phyloP scores from a whole-genome alignment of 768 basidiomycete species.

The Phylloporus arenicola region DNA sequence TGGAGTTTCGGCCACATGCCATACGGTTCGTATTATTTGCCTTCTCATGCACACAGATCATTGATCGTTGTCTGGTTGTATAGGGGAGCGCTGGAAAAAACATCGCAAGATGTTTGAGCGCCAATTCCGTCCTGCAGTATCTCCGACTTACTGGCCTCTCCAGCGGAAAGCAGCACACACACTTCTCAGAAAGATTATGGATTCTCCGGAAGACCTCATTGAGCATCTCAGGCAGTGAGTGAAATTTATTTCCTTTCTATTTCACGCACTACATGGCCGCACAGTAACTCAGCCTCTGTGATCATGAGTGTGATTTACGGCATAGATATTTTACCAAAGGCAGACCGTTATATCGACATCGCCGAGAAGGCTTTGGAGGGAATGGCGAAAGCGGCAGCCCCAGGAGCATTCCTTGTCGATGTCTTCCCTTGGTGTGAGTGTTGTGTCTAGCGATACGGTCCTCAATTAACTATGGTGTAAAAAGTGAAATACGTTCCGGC shows the following conservation, averaged over 20 bases:
- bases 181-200: conserved; percentile 41
- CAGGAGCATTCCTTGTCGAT: conserved; percentile 51
- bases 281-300: conserved; percentile 45
- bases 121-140: conserved; percentile 43
- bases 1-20: conserved; percentile 56
- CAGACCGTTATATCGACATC: conserved; percentile 45
- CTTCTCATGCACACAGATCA: not conserved
- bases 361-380: conserved; percentile 49
- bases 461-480: conserved; percentile 3
- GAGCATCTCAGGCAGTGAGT: conserved; percentile 48
- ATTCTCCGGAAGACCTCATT: conserved; percentile 39
- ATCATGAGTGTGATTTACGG: conserved; percentile 54
- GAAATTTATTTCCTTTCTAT: not conserved
- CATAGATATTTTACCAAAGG: conserved; percentile 38
- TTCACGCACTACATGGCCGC: not conserved
- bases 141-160: conserved; percentile 39
- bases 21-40: conserved; percentile 31
- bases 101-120: conserved; percentile 50
- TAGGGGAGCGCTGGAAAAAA: conserved; percentile 49
- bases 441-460: not conserved
- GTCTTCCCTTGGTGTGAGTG: conserved; percentile 39
- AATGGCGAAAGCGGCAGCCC: conserved; percentile 45
- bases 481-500: conserved; percentile 48
- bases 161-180: conserved; percentile 42
- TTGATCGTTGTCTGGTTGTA: not conserved